Evolutionary conservation across 2,329 filamentous ascomycete species (phyloP), one percentile per base, ranked within the genome.

Genomic region (Dothideomycetes sp.): DNA sequence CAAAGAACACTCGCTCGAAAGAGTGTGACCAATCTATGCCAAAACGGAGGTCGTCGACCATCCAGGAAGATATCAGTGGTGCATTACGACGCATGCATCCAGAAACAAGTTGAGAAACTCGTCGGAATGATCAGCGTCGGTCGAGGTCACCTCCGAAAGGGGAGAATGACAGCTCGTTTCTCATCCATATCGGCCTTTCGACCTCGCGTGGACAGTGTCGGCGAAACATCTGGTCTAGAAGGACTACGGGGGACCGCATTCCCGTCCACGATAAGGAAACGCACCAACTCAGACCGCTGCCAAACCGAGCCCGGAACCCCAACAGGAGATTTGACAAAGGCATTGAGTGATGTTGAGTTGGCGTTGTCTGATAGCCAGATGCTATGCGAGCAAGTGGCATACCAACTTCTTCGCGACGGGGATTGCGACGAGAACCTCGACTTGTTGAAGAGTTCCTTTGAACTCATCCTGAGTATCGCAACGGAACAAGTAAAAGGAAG

Each of bases 1-100:
- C 22, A 27, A 7, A 27, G 7, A 12, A 7, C 22, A 27, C 22
- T 27, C 12, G 22, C 7, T 27, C 22, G 12, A 7, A 27, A 27
- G 12, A 27, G 22, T 27, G 12, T 12, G 7, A 12, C 22, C 12
- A 12, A 7, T 27, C 7, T 7, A 7, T 27, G 7, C 12, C 22
- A 27, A 7, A 7, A 27, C 12, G 22, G 22, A 27, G 22, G 22
- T 27, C 7, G 22, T 7, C 7, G 7, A 12, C 22, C 22, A 7
- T 27, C 22, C 22, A 7, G 22, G 12, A 27, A 72, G 42, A 82
- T 85, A 70, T 80, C 89, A 34, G 79, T 91, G 31, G 83, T 95
- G n/a, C 88, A 86, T 60, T 95, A 95, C 56, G 88, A 95, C 56
- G 84, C 82, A 49, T 80, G 85, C 45, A 80, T 93, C 3, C 87